phyloP scores from a whole-genome alignment of 2,329 filamentous ascomycete genomes.

The Sporothrix inflata region DNA sequence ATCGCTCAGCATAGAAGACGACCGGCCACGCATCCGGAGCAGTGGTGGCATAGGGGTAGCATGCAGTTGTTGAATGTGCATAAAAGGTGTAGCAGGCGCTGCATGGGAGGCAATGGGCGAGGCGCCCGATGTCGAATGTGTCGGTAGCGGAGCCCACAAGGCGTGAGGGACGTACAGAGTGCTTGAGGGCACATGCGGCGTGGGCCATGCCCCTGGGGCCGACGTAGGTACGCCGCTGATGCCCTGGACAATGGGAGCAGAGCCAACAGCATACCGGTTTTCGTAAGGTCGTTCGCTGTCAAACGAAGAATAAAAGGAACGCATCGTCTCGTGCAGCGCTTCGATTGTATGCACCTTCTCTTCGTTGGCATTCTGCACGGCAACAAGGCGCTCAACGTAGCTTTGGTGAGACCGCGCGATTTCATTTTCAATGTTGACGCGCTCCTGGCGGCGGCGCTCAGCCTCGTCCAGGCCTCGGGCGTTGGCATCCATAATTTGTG shows the following conservation, averaged over 20 bases:
- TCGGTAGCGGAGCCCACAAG: slow-evolving; percentile 18
- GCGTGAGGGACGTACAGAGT: slow-evolving; percentile 12
- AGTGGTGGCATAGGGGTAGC: background rate
- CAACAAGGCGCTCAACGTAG: slow-evolving; percentile 46
- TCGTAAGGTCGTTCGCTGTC: slow-evolving; percentile 47
- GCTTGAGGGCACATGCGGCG: slow-evolving; percentile 27
- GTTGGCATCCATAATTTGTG: slow-evolving; percentile 71
- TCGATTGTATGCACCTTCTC: slow-evolving; percentile 48
- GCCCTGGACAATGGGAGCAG: slow-evolving; percentile 12
- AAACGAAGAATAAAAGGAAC: slow-evolving; percentile 49
- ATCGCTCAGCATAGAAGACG: slow-evolving; percentile 69
- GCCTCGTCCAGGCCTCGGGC: slow-evolving; percentile 66
- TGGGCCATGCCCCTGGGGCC: slow-evolving; percentile 24
- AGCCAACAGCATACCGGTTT: slow-evolving; percentile 35
- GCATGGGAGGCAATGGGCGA: slow-evolving; percentile 24
- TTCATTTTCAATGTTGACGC: slow-evolving; percentile 52
- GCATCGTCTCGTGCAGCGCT: slow-evolving; percentile 43
- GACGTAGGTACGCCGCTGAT: background rate
- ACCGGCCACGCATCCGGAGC: slow-evolving; percentile 57
- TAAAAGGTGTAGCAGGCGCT: slow-evolving; percentile 39
- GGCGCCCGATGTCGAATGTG: slow-evolving; percentile 24
- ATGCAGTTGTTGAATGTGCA: slow-evolving; percentile 34
- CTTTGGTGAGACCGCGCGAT: slow-evolving; percentile 51
- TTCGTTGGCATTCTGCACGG: slow-evolving; percentile 43
- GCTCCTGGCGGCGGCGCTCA: slow-evolving; percentile 59